phyloP scores from a whole-genome alignment of 1,139 yeast genomes.

The Suhomyces wounanorum region DNA sequence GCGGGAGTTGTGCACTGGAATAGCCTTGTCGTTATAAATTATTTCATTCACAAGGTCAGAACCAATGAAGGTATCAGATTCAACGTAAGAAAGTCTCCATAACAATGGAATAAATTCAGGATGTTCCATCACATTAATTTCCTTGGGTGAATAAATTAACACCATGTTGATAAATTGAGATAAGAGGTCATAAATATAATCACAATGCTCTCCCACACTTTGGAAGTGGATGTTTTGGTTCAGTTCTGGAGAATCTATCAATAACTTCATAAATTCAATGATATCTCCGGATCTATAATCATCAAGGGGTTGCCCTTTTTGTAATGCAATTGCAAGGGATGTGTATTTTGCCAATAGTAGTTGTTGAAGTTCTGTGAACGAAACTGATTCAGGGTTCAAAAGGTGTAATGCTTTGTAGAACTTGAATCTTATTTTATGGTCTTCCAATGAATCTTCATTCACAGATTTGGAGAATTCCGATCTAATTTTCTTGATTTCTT shows the following conservation, averaged over 20 bases:
- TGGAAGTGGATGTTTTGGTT: constrained; percentile 7
- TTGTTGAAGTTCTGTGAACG: constrained; percentile 27
- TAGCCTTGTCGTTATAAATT: constrained; percentile 21
- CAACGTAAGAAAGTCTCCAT: constrained; percentile 33
- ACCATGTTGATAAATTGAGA: constrained; percentile 31
- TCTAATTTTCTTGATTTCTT: constrained; percentile 14
- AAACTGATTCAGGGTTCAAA: constrained; percentile 32
- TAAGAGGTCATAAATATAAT: constrained; percentile 23
- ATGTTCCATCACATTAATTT: constrained; percentile 26
- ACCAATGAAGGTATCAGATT: constrained; percentile 23
- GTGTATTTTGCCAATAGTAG: constrained; percentile 33
- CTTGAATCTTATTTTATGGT: constrained; percentile 37
- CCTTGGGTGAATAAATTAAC: constrained; percentile 26
- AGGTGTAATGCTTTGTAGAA: constrained; percentile 43
- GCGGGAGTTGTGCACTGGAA: constrained; percentile 14
- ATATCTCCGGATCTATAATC: constrained; percentile 31
- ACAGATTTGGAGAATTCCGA: constrained; percentile 13
- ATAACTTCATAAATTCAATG: constrained; percentile 31
- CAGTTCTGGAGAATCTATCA: constrained; percentile 38
- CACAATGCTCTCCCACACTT: constrained; percentile 14
- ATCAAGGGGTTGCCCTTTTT: constrained; percentile 16
- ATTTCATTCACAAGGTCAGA: constrained; percentile 29
- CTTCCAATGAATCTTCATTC: constrained; percentile 22
- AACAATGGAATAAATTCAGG: constrained; percentile 38
- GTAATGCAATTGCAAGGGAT: constrained; percentile 19